Conservation (phyloP, 1,284 basidiomycete genomes). For the Ceratobasidium sp. region DNA sequence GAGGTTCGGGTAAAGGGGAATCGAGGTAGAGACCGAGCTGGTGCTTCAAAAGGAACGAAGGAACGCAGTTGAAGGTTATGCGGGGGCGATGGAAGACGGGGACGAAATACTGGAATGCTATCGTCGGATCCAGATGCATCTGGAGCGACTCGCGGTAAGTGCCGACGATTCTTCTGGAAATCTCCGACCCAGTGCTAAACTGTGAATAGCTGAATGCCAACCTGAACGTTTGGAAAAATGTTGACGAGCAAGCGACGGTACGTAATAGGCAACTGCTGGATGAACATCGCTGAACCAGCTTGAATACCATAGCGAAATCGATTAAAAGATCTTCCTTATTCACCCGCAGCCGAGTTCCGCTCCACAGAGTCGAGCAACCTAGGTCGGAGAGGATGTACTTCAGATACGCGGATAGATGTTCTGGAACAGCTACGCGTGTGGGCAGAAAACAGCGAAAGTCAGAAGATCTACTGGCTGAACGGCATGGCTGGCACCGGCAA, state of each 20-base stretch:
- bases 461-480: slow-evolving; percentile 52
- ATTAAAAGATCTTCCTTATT: neutral
- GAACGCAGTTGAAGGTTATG: neutral
- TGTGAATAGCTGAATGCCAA: slow-evolving; percentile 28
- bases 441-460: slow-evolving; percentile 18
- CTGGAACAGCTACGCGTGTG: slow-evolving; percentile 48
- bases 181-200: too few species aligned
- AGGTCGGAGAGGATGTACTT: neutral
- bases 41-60: neutral
- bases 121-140: slow-evolving; percentile 8
- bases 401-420: slow-evolving; percentile 48
- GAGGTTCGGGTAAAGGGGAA: neutral
- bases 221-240: neutral
- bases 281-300: too few species aligned
- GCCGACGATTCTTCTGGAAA: neutral
- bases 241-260: slow-evolving; percentile 25
- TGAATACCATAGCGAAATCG: too few species aligned
- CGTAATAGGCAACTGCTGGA: too few species aligned
- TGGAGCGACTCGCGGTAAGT: slow-evolving; percentile 10
- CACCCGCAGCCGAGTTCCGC: neutral
- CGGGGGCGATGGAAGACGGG: neutral
- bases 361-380: slow-evolving; percentile 1
- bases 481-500: too few species aligned
- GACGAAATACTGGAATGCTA: slow-evolving; percentile 8
- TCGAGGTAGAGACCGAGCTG: neutral